Base-by-base conservation (phyloP, 768 basidiomycete species). In the Leucogyrophana mollusca region DNA sequence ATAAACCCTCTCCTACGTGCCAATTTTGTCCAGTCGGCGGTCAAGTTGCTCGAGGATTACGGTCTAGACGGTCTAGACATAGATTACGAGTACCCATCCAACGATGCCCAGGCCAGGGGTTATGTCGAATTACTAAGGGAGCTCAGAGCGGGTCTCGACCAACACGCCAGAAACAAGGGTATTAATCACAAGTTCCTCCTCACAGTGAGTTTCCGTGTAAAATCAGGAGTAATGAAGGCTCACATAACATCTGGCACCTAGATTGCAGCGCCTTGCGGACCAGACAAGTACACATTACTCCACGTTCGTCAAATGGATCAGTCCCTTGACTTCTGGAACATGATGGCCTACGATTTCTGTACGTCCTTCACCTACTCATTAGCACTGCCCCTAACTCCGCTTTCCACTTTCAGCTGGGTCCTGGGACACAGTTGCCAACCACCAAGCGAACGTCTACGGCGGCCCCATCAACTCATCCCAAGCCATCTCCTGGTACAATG, bases 321-420 rank as follows among this genome's bases (percentile, higher is more conserved):
- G 49, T 84, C 78, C 47, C 82, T 99, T 18, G 89, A 92, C 58
- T 94, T 97, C 64, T 98, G 94, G 94, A 98, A 99, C 62, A 68
- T 99, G 64, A 99, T 99, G 96, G 83, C 87, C 1, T 91, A 92
- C 54, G 90, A 91, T 61, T 91, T 86, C 56, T 79, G 87, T 86
- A 53, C 45, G 77, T 66, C 22, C 33, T 17, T 18, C 25, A 34
- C 30, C 20, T n/a, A n/a, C n/a, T n/a, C n/a, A n/a, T n/a, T n/a
- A n/a, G n/a, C n/a, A n/a, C n/a, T n/a, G n/a, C 14, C 11, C 24
- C 24, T n/a, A 33, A 33, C n/a, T 35, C 25, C 16, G 33, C 30
- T 14, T 5, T n/a, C n/a, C 23, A 14, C 42, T 34, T 16, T 18
- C 46, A 88, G 85, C 86, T 50, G 87, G 88, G 18, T 87, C 87